Evolutionary conservation across 2,329 filamentous ascomycete genomes (phyloP).

Genomic region (Xylaria sp.): DNA sequence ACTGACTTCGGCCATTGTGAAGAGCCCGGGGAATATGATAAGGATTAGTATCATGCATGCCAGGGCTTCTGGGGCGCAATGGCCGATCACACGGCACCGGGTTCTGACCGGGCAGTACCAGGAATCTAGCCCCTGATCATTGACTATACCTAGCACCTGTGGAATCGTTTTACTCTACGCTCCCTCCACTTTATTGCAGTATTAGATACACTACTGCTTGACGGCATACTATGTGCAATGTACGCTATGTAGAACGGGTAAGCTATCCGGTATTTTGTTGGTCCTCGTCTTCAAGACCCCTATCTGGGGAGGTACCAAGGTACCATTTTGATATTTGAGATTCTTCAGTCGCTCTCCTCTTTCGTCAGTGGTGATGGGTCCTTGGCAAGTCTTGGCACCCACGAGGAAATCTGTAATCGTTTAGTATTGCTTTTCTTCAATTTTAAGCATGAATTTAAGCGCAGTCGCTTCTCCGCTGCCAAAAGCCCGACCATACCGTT

Average conservation of each 20-base stretch:
- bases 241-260: slow-evolving; percentile 21
- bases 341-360: slow-evolving; percentile 24
- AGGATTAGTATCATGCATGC: slow-evolving; percentile 20
- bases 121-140: slow-evolving; percentile 21
- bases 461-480: slow-evolving; percentile 33
- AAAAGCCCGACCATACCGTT: slow-evolving; percentile 14
- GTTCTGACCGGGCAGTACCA: not conserved
- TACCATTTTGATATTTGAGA: slow-evolving; percentile 36
- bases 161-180: slow-evolving; percentile 4
- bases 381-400: slow-evolving; percentile 46
- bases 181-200: slow-evolving; percentile 19
- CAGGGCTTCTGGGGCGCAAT: slow-evolving; percentile 23
- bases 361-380: slow-evolving; percentile 27
- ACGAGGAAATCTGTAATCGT: slow-evolving; percentile 41
- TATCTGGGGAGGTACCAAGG: slow-evolving; percentile 23
- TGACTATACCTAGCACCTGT: slow-evolving; percentile 7
- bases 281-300: slow-evolving; percentile 13
- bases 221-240: slow-evolving; percentile 10
- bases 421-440: slow-evolving; percentile 37
- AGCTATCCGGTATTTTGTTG: slow-evolving; percentile 24
- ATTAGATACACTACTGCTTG: slow-evolving; percentile 9
- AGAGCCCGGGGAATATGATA: not conserved
- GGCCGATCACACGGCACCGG: slow-evolving; percentile 34
- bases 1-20: not conserved
- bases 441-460: slow-evolving; percentile 52